These are phyloP conservation scores for Delonix regia DNA, from an alignment of 306 rosid species.

Conservation along the genomic window DNA sequence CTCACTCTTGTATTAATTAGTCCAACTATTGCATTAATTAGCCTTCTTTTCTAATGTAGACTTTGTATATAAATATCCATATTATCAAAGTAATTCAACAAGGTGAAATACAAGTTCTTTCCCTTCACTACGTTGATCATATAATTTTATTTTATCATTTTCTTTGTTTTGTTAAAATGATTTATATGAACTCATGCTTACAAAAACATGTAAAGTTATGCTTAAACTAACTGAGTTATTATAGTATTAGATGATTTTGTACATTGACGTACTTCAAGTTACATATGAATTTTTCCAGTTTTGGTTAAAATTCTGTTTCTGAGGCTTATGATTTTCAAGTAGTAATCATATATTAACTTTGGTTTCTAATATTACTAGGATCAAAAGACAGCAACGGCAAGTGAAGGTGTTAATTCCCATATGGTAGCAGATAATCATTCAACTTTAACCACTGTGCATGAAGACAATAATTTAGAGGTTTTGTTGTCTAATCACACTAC, in stretches of 20 bases:
- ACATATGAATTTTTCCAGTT: neutral
- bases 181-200: neutral
- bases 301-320: neutral
- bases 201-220: neutral
- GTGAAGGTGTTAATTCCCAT: slow-evolving; percentile 38
- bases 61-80: too few relatives aligned
- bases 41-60: too few relatives aligned
- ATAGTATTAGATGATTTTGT: neutral
- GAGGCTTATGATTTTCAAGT: slow-evolving; percentile 9
- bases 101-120: too few relatives aligned
- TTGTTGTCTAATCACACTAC: slow-evolving; percentile 24
- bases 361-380: slow-evolving; percentile 49
- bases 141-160: neutral
- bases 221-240: neutral
- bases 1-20: too few relatives aligned
- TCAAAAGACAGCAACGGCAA: slow-evolving; percentile 40
- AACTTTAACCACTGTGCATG: slow-evolving; percentile 30
- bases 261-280: neutral
- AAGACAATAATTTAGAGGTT: slow-evolving; percentile 62
- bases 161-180: neutral
- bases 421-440: slow-evolving; percentile 39
- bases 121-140: too few relatives aligned
- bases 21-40: too few relatives aligned
- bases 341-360: slow-evolving; percentile 23
- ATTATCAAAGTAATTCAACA: too few relatives aligned